phyloP scores from a whole-genome alignment of 1,139 yeast genomes.

The Blastobotrys serpentis region DNA sequence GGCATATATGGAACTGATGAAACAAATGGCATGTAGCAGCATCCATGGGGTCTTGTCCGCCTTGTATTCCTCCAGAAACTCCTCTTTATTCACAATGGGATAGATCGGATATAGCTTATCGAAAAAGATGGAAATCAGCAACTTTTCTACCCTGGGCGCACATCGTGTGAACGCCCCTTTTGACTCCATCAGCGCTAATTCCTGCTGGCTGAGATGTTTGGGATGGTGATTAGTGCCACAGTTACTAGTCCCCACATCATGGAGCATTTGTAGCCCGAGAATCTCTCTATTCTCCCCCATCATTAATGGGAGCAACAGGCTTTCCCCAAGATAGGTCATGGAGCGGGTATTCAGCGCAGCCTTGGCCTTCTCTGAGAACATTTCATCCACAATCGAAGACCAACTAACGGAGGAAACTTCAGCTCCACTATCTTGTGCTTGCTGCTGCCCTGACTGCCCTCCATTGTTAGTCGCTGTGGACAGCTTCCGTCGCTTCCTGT shows the following conservation, averaged over 20 bases:
- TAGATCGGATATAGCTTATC: slow-evolving; percentile 20
- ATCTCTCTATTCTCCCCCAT: slow-evolving; percentile 11
- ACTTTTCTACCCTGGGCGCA: slow-evolving; percentile 15
- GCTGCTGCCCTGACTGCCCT: no score
- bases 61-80: slow-evolving; percentile 17
- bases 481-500: slow-evolving; percentile 18
- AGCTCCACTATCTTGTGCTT: no score
- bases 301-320: slow-evolving; percentile 20
- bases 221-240: background rate
- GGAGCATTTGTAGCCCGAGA: slow-evolving; percentile 12
- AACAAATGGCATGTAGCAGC: slow-evolving; percentile 22
- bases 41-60: slow-evolving; percentile 20
- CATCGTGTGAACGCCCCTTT: slow-evolving; percentile 13
- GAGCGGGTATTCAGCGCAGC: slow-evolving; percentile 15
- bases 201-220: slow-evolving; percentile 15
- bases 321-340: slow-evolving; percentile 21
- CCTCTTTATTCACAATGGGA: slow-evolving; percentile 19
- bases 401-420: slow-evolving; percentile 15
- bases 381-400: slow-evolving; percentile 17
- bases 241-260: slow-evolving; percentile 13
- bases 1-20: slow-evolving; percentile 21
- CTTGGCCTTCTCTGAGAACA: slow-evolving; percentile 12
- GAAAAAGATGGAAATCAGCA: slow-evolving; percentile 17
- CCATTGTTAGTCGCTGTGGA: no score
- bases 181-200: slow-evolving; percentile 14